phyloP scores from a whole-genome alignment of 768 basidiomycete species.

The Lenzites betulinus region DNA sequence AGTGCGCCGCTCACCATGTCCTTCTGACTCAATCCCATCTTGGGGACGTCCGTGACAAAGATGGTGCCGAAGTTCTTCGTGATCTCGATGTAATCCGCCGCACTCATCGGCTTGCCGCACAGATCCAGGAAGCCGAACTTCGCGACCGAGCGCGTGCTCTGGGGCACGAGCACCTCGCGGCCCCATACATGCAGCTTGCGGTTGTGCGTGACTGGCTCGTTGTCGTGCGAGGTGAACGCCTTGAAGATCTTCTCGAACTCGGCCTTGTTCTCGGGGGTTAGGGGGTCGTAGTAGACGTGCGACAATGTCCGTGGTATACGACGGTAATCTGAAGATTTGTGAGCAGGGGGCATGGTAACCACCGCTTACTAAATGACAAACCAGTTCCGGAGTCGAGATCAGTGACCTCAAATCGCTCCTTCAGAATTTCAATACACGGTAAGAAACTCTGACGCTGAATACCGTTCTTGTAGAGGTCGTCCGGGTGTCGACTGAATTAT shows the following conservation, averaged over 20 bases:
- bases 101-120: conserved; percentile 87
- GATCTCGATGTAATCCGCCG: conserved; percentile 95
- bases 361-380: conserved; percentile 36
- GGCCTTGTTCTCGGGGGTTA: conserved; percentile 59
- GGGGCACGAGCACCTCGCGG: conserved; percentile 73
- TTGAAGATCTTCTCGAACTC: conserved; percentile 87
- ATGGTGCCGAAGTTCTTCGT: conserved; percentile 86
- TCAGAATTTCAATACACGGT: conserved; percentile 92
- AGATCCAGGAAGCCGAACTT: conserved; percentile 85
- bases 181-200: conserved; percentile 88
- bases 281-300: conserved; percentile 88
- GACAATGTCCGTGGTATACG: conserved; percentile 91
- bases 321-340: conserved; percentile 75
- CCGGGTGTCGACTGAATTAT: conserved; percentile 82
- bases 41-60: conserved; percentile 85
- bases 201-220: conserved; percentile 58
- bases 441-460: conserved; percentile 95
- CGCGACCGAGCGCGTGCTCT: conserved; percentile 78
- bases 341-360: neutral
- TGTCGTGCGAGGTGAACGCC: conserved; percentile 59
- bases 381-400: conserved; percentile 97
- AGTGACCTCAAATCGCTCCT: conserved; percentile 81
- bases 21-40: conserved; percentile 84
- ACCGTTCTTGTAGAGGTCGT: conserved; percentile 97
- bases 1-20: conserved; percentile 63